A percentile compares a stretch with the other conserved stretches of the same genome.
These are phyloP conservation scores for Hansenula sp. DNA, from an alignment of 1,139 yeast species.

Conservation along the genomic window DNA sequence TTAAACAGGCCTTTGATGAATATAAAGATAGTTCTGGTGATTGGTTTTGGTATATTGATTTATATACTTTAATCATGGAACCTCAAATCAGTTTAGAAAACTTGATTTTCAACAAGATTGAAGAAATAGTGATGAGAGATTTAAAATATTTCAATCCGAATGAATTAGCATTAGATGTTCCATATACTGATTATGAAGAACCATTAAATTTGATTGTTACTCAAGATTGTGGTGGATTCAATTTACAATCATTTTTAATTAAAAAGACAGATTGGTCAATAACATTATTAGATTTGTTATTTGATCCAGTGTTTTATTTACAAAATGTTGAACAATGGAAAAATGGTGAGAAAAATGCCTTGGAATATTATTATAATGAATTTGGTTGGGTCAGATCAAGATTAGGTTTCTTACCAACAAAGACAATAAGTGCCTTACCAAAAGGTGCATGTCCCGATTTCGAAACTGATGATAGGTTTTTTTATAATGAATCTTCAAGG, in stretches of 20 bases:
- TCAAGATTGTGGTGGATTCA: conserved; percentile 31
- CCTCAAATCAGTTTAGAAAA: conserved; percentile 29
- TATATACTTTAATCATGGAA: conserved; percentile 32
- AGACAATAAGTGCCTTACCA: conserved; percentile 29
- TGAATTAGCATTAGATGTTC: conserved; percentile 18
- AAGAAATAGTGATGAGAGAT: conserved; percentile 24
- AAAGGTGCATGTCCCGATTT: conserved; percentile 30
- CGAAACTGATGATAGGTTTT: conserved; percentile 22
- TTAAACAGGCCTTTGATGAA: conserved; percentile 28
- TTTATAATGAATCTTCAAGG: conserved; percentile 28
- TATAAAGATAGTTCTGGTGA: conserved; percentile 22
- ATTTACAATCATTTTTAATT: conserved; percentile 26
- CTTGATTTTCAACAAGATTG: conserved; percentile 24
- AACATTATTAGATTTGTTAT: conserved; percentile 23
- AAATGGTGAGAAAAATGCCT: conserved; percentile 29
- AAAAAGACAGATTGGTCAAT: conserved; percentile 26
- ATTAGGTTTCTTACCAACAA: conserved; percentile 31
- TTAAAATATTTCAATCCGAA: conserved; percentile 30
- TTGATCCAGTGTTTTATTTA: conserved; percentile 29
- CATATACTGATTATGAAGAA: conserved; percentile 20
- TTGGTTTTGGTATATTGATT: conserved; percentile 35
- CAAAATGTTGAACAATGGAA: conserved; percentile 25
- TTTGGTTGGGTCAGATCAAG: conserved; percentile 32
- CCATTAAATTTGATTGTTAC: conserved; percentile 29
- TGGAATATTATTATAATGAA: conserved; percentile 29